Conservation (phyloP, 2,329 filamentous ascomycete species). For the Epichloe gansuensis region DNA sequence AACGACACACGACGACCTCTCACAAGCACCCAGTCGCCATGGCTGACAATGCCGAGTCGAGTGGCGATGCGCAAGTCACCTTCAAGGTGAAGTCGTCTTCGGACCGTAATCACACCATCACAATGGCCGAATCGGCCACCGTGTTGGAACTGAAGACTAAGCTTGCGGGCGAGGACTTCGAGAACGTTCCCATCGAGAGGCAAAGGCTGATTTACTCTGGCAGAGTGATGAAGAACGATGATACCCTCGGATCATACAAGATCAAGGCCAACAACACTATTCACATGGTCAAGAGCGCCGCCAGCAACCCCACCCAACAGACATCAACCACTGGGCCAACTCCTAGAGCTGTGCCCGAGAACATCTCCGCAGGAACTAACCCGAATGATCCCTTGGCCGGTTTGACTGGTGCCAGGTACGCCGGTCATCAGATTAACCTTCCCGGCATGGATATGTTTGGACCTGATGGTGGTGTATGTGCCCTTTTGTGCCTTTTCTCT, state of each 20-base stretch:
- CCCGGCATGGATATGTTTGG: constrained; percentile 84
- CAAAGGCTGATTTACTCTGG: constrained; percentile 97
- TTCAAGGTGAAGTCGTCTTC: constrained; percentile 98
- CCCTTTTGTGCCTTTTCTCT: neutral
- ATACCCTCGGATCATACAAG: constrained; percentile 76
- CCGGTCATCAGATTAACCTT: constrained; percentile 70
- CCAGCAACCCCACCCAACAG: constrained; percentile 55
- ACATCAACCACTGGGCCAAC: constrained; percentile 28
- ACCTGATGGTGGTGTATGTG: constrained; percentile 80
- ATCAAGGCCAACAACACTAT: constrained; percentile 94
- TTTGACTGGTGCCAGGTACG: constrained; percentile 84
- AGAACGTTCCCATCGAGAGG: constrained; percentile 74
- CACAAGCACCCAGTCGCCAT: constrained; percentile 28
- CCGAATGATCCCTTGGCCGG: constrained; percentile 80
- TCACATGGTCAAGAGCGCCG: constrained; percentile 91
- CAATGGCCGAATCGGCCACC: constrained; percentile 61
- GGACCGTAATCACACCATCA: constrained; percentile 73
- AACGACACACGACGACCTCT: neutral
- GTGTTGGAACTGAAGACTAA: constrained; percentile 83
- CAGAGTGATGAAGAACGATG: constrained; percentile 88
- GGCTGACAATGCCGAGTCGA: constrained; percentile 49
- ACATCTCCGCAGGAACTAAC: constrained; percentile 66
- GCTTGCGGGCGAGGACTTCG: constrained; percentile 67
- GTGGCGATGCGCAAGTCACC: constrained; percentile 65
- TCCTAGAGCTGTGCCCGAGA: constrained; percentile 44